Conservation (phyloP, 257 asterid species). For the Henckelia pumila region DNA sequence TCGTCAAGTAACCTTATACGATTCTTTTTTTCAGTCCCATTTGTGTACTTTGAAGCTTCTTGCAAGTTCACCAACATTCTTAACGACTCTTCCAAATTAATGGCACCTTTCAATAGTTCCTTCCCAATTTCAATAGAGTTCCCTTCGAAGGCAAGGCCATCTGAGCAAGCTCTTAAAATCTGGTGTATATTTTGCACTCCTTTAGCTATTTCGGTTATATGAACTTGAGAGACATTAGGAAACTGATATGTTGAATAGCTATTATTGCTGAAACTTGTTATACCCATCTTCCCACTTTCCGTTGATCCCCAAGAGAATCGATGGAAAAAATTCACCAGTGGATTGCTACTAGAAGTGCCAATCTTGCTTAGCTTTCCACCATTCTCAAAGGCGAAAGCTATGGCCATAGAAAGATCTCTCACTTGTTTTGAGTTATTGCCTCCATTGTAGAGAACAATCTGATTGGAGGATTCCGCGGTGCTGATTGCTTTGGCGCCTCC, state of each 20-base stretch:
- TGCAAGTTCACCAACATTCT: constrained; percentile 71
- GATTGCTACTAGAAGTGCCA: constrained; percentile 45
- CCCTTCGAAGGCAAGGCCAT: constrained; percentile 55
- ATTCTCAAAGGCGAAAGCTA: constrained; percentile 64
- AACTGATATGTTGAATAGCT: constrained; percentile 28
- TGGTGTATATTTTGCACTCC: constrained; percentile 78
- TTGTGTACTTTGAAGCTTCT: constrained; percentile 47
- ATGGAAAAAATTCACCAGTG: constrained; percentile 60
- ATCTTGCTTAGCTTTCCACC: constrained; percentile 49
- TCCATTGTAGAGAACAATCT: constrained; percentile 56
- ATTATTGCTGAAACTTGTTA: constrained; percentile 31
- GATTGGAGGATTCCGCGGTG: constrained; percentile 51
- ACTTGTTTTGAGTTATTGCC: constrained; percentile 45
- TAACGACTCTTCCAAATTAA: constrained; percentile 77
- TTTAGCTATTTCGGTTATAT: constrained; percentile 65
- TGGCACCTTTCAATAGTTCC: constrained; percentile 75
- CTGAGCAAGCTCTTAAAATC: constrained; percentile 57
- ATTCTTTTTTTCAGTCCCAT: constrained; percentile 37
- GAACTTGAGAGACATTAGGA: constrained; percentile 54
- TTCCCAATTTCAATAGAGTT: constrained; percentile 71
- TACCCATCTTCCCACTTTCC: constrained; percentile 39
- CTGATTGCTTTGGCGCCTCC: constrained; percentile 35
- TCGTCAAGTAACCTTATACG: constrained; percentile 64
- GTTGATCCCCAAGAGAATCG: constrained; percentile 56
- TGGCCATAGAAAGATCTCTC: constrained; percentile 58